These are phyloP conservation scores for Reutealis trisperma DNA, from an alignment of 345 rosid genomes.

Conservation along the genomic window DNA sequence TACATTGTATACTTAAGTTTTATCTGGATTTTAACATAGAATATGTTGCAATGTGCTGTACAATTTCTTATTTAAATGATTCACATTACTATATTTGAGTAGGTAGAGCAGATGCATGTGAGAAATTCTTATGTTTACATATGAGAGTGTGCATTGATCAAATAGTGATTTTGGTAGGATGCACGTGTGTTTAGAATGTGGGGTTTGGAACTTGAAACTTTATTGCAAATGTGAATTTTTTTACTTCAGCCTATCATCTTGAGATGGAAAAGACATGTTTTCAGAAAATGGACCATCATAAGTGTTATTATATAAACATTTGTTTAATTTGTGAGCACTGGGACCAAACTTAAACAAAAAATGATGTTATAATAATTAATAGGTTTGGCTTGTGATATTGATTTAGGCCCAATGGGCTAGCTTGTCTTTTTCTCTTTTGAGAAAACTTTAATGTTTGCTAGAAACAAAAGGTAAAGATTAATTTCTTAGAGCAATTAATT, in stretches of 20 bases:
- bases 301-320: background rate
- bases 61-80: no score
- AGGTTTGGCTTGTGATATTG: background rate
- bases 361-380: background rate
- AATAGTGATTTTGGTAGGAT: background rate
- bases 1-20: no score
- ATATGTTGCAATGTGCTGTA: background rate
- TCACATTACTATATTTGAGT: background rate
- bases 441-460: no score
- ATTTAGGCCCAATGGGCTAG: background rate
- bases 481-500: no score
- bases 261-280: background rate
- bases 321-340: background rate
- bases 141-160: background rate
- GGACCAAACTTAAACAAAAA: background rate
- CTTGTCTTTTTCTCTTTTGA: no score
- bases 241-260: background rate
- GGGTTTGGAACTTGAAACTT: background rate
- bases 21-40: background rate
- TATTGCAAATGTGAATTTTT: background rate
- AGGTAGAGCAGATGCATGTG: background rate
- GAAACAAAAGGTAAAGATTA: no score
- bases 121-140: background rate
- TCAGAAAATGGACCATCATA: background rate
- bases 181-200: background rate